Evolutionary conservation across 139 green algal genomes (phyloP).

Genomic region (Picochlorum sp.): DNA sequence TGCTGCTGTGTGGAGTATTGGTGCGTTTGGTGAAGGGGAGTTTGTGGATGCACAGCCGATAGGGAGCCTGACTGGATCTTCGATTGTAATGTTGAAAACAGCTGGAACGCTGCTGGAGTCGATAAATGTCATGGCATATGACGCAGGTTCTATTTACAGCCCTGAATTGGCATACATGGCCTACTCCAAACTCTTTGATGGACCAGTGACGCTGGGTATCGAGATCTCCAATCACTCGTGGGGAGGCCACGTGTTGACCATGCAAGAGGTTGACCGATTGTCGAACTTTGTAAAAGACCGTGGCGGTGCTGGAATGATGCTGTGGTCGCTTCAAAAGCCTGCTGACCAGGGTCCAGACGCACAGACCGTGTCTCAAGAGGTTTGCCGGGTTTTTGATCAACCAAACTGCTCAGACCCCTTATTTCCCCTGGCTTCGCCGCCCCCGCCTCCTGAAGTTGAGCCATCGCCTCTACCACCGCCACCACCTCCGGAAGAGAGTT

Average conservation of each 20-base stretch:
- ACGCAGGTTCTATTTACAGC: not conserved
- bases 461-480: not conserved
- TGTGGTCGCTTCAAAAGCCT: slow-evolving; percentile 5
- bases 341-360: not conserved
- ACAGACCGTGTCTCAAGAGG: not conserved
- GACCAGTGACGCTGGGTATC: not conserved
- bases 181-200: not conserved
- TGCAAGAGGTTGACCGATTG: not conserved
- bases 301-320: slow-evolving; percentile 1
- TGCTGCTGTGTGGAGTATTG: not conserved
- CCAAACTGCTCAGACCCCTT: not conserved
- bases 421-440: not conserved
- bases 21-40: not conserved
- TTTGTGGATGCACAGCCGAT: not conserved
- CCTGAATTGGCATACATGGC: not conserved
- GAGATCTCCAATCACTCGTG: not conserved
- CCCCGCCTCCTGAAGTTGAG: not conserved
- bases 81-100: not conserved
- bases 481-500: not conserved
- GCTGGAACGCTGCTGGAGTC: not conserved
- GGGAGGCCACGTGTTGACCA: not conserved
- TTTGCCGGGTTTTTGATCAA: not conserved
- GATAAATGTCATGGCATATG: slow-evolving; percentile 7
- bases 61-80: slow-evolving; percentile 3
- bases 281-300: not conserved